Percentiles rank a stretch among this genome's conserved stretches.
phyloP scores from a whole-genome alignment of 1,284 basidiomycete genomes.

The Earliella scabrosa region DNA sequence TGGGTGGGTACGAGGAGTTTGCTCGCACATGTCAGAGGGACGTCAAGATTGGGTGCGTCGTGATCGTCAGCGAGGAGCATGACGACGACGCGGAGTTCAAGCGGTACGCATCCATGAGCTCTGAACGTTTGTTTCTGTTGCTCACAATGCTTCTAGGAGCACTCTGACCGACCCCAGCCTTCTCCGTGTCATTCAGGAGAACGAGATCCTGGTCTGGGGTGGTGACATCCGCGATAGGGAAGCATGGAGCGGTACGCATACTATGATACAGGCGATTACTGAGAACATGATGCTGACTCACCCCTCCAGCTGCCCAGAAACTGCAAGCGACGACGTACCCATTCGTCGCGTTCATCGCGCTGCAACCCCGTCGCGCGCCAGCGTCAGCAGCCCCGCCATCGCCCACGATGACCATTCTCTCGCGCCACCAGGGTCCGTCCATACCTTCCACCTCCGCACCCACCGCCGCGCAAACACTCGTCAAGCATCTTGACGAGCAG shows the following conservation, averaged over 20 bases:
- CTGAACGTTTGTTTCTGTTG: background rate
- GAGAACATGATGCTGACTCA: conserved; percentile 3
- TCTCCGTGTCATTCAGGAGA: conserved; percentile 66
- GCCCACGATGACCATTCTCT: conserved; percentile 76
- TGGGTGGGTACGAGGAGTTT: conserved; percentile 85
- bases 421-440: conserved; percentile 79
- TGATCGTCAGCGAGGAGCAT: conserved; percentile 91
- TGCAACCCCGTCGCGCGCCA: conserved; percentile 70
- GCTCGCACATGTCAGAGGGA: conserved; percentile 73
- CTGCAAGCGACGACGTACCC: conserved; percentile 91
- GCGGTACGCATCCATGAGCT: conserved; percentile 50
- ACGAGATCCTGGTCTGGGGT: conserved; percentile 83
- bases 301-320: conserved; percentile 73
- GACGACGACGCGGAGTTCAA: conserved; percentile 90
- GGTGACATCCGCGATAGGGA: conserved; percentile 83
- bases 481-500: conserved; percentile 66
- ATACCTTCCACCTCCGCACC: conserved; percentile 47
- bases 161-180: conserved; percentile 79
- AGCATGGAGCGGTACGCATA: conserved; percentile 82
- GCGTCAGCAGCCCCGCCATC: conserved; percentile 47
- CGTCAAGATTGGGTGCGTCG: conserved; percentile 75
- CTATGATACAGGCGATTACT: background rate
- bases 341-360: conserved; percentile 87
- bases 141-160: conserved; percentile 45
- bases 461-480: conserved; percentile 67